These are phyloP conservation scores for Cryphonectria radicalis DNA, from an alignment of 2,329 filamentous ascomycete genomes.

Conservation along the genomic window DNA sequence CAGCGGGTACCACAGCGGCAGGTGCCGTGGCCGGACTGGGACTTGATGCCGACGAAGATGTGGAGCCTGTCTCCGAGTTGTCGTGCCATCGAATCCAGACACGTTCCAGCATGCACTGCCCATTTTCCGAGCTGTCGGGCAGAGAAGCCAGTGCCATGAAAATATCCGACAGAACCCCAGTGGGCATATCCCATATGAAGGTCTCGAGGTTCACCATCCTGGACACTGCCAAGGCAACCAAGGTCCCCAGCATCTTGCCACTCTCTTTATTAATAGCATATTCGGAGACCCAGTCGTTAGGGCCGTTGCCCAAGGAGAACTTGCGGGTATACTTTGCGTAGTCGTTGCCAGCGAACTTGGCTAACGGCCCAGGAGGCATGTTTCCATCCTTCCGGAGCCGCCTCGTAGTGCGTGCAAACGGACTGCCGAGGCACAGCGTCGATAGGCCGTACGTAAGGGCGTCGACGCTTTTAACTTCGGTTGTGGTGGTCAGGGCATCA, in stretches of 20 bases:
- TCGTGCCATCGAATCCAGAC: constrained; percentile 86
- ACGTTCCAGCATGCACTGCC: constrained; percentile 69
- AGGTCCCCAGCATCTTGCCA: constrained; percentile 85
- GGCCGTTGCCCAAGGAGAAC: constrained; percentile 85
- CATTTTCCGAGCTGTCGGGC: constrained; percentile 61
- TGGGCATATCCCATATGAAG: constrained; percentile 90
- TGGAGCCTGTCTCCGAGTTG: constrained; percentile 57
- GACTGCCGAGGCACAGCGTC: constrained; percentile 72
- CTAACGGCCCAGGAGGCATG: constrained; percentile 31
- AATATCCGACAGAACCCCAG: constrained; percentile 78
- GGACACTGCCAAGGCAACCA: constrained; percentile 78
- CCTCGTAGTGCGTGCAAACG: constrained; percentile 46
- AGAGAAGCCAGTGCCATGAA: constrained; percentile 79
- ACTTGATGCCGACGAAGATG: constrained; percentile 38
- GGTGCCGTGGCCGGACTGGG: constrained; percentile 31
- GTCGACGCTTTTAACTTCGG: constrained; percentile 75
- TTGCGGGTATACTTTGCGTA: constrained; percentile 80
- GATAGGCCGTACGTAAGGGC: constrained; percentile 82
- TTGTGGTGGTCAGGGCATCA: constrained; percentile 65
- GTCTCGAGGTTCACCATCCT: constrained; percentile 82
- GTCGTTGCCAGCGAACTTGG: constrained; percentile 57
- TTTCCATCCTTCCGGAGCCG: constrained; percentile 38
- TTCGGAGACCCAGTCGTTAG: constrained; percentile 76
- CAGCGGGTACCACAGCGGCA: constrained; percentile 37
- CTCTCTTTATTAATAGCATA: constrained; percentile 83